A percentile compares a stretch with the other conserved stretches of the same genome.
Conservation (phyloP, 2,329 filamentous ascomycete species). For the Colletotrichum truncatum region DNA sequence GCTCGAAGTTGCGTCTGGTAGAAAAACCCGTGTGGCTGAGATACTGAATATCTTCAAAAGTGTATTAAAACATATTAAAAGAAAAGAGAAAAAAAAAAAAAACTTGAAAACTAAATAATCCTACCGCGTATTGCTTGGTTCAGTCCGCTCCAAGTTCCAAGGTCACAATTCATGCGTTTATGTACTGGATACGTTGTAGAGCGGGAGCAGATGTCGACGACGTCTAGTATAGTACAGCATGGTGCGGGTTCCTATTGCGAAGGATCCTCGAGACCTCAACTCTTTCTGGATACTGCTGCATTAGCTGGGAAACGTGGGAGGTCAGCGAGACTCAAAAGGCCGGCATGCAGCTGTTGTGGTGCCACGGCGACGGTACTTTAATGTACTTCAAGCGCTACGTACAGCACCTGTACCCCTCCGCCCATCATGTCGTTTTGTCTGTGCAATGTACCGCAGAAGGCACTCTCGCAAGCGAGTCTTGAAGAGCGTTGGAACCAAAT, state of each 20-base stretch:
- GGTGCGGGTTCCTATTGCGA: neutral
- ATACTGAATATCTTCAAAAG: too few relatives aligned
- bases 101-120: too few relatives aligned
- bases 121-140: neutral
- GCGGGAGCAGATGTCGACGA: neutral
- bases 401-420: neutral
- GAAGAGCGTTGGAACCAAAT: neutral
- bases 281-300: conserved; percentile 22
- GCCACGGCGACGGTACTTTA: conserved; percentile 12
- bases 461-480: neutral
- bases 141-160: neutral
- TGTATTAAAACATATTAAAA: too few relatives aligned
- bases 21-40: neutral
- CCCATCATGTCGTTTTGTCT: neutral
- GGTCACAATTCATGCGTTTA: neutral
- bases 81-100: too few relatives aligned
- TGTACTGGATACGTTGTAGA: conserved; percentile 10
- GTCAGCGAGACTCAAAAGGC: conserved; percentile 19
- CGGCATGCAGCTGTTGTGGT: conserved; percentile 17
- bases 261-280: conserved; percentile 11
- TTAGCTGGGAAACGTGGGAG: conserved; percentile 19
- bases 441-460: neutral
- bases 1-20: neutral
- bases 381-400: conserved; percentile 15
- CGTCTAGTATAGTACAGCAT: neutral